Evolutionary conservation across 768 basidiomycete genomes (phyloP), one percentile per base, ranked within the genome.

Genomic region (Leucogyrophana mollusca): DNA sequence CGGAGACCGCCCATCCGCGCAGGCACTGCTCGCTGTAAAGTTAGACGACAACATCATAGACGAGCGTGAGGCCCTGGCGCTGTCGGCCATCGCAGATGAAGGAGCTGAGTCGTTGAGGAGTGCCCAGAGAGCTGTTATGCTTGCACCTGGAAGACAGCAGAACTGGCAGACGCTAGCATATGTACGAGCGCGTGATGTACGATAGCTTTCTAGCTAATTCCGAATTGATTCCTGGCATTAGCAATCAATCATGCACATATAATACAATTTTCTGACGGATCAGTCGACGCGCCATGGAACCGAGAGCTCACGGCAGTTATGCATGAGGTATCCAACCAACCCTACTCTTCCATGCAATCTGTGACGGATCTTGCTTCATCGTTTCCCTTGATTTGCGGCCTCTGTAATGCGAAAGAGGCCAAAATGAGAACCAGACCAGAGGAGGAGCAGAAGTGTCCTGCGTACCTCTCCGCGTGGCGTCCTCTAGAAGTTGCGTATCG

Each of bases 401-500:
- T 73, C 71, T 73, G 55, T 43, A 53, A 18, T 38, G 18, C 30
- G 3, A 43, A 42, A 43, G 40, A 20, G 40, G 22, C 8, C 17
- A 25, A 20, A 2, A 33, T 45, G 16, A 22, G 22, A 4, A 37
- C 62, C 32, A 47, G 50, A 41, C 22, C 2, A 7, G 17, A 34
- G 25, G 34, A 10, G 18, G 23, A 25, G 20, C 34, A 34, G 39
- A 32, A 39, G 35, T 33, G 50, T 17, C 34, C 16, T 9, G 18
- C 74, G 41, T 45, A 96, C 95, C 96, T 82, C 95, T 76, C 64
- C 96, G 76, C 27, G 95, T 97, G 23, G 95, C 95, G 64, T 99
- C 95, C 69, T 99, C 95, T 33, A 99, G 65, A 42, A 98, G 68
- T 55, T 94, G 93, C 2, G 93, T 96, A 66, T 99, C 96, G 48